Base-by-base conservation (phyloP, 2,329 filamentous ascomycete species). In the Beauveria medogensis region DNA sequence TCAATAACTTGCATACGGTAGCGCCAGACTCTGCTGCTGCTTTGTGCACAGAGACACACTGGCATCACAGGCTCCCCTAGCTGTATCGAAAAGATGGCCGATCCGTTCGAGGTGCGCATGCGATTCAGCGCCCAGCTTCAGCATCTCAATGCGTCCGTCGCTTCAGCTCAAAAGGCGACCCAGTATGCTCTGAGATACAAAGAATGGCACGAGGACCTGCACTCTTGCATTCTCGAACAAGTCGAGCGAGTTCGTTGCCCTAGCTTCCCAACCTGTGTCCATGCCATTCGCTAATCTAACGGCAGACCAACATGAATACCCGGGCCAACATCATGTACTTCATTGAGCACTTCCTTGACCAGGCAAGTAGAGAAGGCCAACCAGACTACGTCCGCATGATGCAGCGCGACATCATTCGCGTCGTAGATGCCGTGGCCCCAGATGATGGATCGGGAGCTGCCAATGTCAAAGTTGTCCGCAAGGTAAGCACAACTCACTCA, bases 271-370 rank as follows among this genome's bases (percentile, higher is more conserved):
- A 5, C 2, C 14, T 12, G 2, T 43, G 24, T 16, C 34, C 9
- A 30, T 16, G 4, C n/a, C 14, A 40, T 30, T 55, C 24, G 14
- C 54, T 62, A 28, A 63, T 18, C 44, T 58, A 44, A 16, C 18
- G 22, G 37, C 54, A 92, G 84, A 96, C 91, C 67, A 93, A 90
- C 66, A 96, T 99, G 89, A 99, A 99, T 75, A 96, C 88, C 56
- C 84, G 93, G 63, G 95, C 94, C 62, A 99, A 99, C 72, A 97
- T 99, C 73, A 96, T 99, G 89, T 99, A 96, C 76, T 99, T 99
- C 75, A 89, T 99, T 70, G 93, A 97, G 70, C 89, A 93, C 67
- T 90, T 99, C 67, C 90, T 95, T 71, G 93, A 97, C 71, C 82
- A 91, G 75, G 90, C 91, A 24, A 82, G 85, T 64, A 89, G 86